Evolutionary conservation across 2,329 filamentous ascomycete genomes (phyloP), one percentile per base, ranked within the genome.

Genomic region (Fusarium pseudoanthophilum): DNA sequence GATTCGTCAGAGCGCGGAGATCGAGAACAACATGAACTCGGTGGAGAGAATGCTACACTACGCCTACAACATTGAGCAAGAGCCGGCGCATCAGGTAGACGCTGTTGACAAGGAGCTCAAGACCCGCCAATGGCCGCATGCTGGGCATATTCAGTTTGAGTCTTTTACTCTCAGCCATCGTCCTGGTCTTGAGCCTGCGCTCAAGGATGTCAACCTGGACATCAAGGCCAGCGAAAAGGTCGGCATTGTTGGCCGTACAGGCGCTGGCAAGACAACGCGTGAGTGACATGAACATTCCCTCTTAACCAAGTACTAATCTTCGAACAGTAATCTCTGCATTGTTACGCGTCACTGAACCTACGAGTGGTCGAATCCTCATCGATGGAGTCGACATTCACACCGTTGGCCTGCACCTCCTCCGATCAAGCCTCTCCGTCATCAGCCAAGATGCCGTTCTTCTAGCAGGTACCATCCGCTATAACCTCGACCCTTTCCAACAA

Each of bases 1-100:
- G 87, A 88, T 93, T 49, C 90, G 92, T 60, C 92, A 73, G 24
- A 78, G 75, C 4, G 75, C 77, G 0, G 77, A 78, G 49, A 77
- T 78, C 6, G 95, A 97, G 84, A 95, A 97, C 81, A 97, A 97
- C 81, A 97, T 97, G 95, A 97, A 97, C 81, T 95, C 94, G 2
- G 94, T 97, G 7, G 95, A 97, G 83, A 92, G 95, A 77, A 91
- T 98, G 78, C 95, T 96, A 82, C 94, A 97, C 79, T 97, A 97
- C 78, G 90, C 89, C 60, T 88, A 97, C 46, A 93, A 69, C 2
- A 72, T 72, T 3, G 64, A 72, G 18, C 69, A 57, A 9, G 69
- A 72, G 5, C 69, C 69, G 4, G 62, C 49, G 7, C 52, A 57
- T 20, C 64, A 59, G 0, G 39, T 60, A 2, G 53, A 64, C 1